These are phyloP conservation scores for Dictyostelium brefeldianum DNA, from an alignment of 78 protist genomes.

Conservation along the genomic window DNA sequence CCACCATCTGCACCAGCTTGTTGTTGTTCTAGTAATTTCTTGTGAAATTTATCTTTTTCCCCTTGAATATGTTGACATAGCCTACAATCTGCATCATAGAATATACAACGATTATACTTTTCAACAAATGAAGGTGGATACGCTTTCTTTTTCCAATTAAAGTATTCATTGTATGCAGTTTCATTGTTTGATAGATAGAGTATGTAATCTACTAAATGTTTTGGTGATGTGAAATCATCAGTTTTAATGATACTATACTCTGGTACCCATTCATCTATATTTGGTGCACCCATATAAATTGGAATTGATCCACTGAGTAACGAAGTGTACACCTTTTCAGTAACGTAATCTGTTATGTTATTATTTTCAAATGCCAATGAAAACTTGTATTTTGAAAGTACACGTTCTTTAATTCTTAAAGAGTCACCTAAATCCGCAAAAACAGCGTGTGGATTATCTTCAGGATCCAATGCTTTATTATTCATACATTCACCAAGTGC, in stretches of 20 bases:
- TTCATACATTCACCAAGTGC: conserved; percentile 63
- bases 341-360: conserved; percentile 58
- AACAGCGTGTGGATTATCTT: conserved; percentile 31
- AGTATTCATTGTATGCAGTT: conserved; percentile 54
- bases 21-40: conserved; percentile 8
- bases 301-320: conserved; percentile 75
- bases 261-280: conserved; percentile 78
- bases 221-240: conserved; percentile 66
- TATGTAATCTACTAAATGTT: conserved; percentile 38
- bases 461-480: conserved; percentile 1
- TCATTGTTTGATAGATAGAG: conserved; percentile 28
- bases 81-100: conserved; percentile 56
- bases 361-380: conserved; percentile 65
- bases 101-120: conserved; percentile 52
- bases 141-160: conserved; percentile 57
- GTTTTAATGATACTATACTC: conserved; percentile 48
- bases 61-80: conserved; percentile 23
- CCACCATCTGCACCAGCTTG: background rate
- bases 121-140: conserved; percentile 17
- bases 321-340: conserved; percentile 61
- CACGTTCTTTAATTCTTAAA: conserved; percentile 36
- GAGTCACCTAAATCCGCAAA: conserved; percentile 58
- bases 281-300: conserved; percentile 72
- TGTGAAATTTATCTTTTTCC: background rate
- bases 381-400: conserved; percentile 31